Evolutionary conservation across 495 filamentous ascomycete genomes (phyloP), one percentile per base, ranked within the genome.

Genomic region (Xylaria palmicola): DNA sequence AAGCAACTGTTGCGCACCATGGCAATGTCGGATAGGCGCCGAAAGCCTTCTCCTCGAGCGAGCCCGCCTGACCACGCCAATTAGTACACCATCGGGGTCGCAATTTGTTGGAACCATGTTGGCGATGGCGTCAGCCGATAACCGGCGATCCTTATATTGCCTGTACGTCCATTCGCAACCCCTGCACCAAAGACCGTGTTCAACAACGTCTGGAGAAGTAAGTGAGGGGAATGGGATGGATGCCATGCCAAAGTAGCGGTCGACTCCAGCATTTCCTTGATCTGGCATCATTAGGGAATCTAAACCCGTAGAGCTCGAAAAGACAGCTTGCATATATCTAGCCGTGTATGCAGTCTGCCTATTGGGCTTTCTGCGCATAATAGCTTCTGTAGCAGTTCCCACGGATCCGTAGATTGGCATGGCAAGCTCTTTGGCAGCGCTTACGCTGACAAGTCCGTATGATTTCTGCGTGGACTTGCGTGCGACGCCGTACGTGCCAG

Each of bases 111-210:
- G 55, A 12, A 58, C 55, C n/a, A 58, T 44, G 40, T 17, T 37
- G 30, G 55, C 26, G 41, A 58, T 36, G 30, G 34, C 30, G 22
- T 58, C 20, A n/a, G 30, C n/a, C 19, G 55, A 26, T 48, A 58
- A 34, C 12, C 40, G 55, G 13, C 36, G 27, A 48, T 9, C 15
- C 29, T 34, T 37, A 37, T 58, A 34, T 58, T 37, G 55, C 13
- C 24, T 17, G 20, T 9, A 37, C 3, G 40, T 58, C 30, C 22
- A 36, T 48, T 58, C 55, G 40, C 55, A 58, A 37, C 55, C 55
- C 41, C 26, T 36, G 43, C 55, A 58, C 55, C 55, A 58, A 36
- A 58, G 55, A 58, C 55, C 55, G 55, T 58, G 36, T 44, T 58
- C 55, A 15, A 58, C 20, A 12, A 17, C 32, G 39, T 24, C 37